phyloP scores from a whole-genome alignment of 345 rosid genomes.

The Aquilaria yunnanensis region DNA sequence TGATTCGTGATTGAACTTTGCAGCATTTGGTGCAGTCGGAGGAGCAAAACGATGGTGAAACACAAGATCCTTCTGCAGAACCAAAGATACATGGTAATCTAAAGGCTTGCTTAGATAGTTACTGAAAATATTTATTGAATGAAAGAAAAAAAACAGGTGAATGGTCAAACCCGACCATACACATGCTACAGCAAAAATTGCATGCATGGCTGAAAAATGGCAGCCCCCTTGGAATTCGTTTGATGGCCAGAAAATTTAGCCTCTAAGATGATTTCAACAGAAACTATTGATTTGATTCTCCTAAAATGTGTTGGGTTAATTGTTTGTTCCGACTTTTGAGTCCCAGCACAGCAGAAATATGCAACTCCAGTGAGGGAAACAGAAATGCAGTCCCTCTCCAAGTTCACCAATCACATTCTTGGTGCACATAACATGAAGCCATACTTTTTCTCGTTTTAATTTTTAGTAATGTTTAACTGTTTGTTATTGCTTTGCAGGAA shows the following conservation, averaged over 20 bases:
- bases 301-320: not conserved
- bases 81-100: constrained; percentile 46
- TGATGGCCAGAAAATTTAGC: no score
- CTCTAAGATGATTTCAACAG: not conserved
- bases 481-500: constrained; percentile 30
- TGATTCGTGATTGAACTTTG: constrained; percentile 7
- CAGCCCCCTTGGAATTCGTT: no score
- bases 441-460: no score
- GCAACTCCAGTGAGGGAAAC: no score
- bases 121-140: not conserved
- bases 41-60: constrained; percentile 28
- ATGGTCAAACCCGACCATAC: not conserved
- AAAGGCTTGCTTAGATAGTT: not conserved
- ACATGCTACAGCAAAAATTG: not conserved
- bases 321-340: no score
- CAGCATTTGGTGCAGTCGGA: constrained; percentile 42
- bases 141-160: not conserved
- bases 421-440: no score
- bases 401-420: no score
- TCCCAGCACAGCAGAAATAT: no score
- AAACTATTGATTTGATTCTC: constrained; percentile 2
- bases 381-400: no score
- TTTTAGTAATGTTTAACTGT: no score
- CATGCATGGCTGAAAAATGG: not conserved
- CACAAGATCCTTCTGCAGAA: constrained; percentile 21